A percentile compares a stretch with the other conserved stretches of the same genome.
Conservation (phyloP, 257 asterid genomes). For the Voacanga thouarsii region DNA sequence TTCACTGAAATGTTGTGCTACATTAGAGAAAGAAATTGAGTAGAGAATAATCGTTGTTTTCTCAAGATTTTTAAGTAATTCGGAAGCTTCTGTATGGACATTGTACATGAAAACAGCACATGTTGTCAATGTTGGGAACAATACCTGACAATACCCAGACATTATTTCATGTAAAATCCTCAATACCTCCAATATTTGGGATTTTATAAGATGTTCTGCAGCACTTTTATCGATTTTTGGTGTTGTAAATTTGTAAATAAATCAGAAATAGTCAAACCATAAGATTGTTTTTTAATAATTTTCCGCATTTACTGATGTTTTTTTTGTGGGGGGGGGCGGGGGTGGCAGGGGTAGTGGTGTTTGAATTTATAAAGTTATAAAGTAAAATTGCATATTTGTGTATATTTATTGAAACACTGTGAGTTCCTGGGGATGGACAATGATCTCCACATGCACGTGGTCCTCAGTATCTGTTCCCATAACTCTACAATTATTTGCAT, state of each 20-base stretch:
- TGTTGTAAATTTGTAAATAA: conserved; percentile 21
- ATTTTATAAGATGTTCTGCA: conserved; percentile 11
- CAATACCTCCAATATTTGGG: conserved; percentile 13
- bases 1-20: not conserved
- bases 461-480: conserved; percentile 34
- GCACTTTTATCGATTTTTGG: conserved; percentile 30
- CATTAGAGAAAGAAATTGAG: not conserved
- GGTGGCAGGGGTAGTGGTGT: no score
- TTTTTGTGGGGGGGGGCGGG: no score
- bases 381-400: conserved; percentile 11
- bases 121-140: conserved; percentile 23
- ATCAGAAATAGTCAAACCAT: conserved; percentile 30
- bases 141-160: conserved; percentile 23
- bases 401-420: conserved; percentile 22
- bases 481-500: conserved; percentile 21
- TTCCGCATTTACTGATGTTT: conserved; percentile 16
- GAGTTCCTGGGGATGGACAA: conserved; percentile 57
- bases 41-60: not conserved
- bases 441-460: conserved; percentile 52
- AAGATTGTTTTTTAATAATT: conserved; percentile 13
- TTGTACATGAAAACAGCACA: conserved; percentile 7
- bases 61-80: not conserved
- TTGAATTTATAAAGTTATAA: not conserved
- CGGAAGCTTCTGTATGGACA: conserved; percentile 8
- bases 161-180: conserved; percentile 17